Percentiles rank a stretch among this genome's conserved stretches.
Evolutionary conservation across 805 yeast genomes (phyloP).

Genomic region (Wickerhamomyces sydowiorum): DNA sequence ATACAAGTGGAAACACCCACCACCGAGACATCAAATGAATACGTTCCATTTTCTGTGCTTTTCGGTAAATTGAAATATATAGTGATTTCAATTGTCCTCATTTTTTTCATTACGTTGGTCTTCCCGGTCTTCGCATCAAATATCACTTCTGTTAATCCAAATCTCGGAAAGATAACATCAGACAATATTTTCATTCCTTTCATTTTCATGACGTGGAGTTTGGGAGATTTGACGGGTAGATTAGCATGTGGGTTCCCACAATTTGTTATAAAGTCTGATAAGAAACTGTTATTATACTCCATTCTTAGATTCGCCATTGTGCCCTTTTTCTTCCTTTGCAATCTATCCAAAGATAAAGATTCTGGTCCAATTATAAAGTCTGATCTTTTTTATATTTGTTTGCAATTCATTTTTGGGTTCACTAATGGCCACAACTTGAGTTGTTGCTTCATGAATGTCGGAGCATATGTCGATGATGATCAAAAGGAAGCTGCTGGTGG

Average conservation of each 20-base stretch:
- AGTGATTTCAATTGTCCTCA: slow-evolving; percentile 63
- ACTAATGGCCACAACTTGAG: slow-evolving; percentile 86
- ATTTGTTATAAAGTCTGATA: slow-evolving; percentile 38
- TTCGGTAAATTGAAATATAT: slow-evolving; percentile 60
- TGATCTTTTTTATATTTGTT: slow-evolving; percentile 59
- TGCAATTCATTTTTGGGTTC: slow-evolving; percentile 78
- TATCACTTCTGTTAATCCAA: slow-evolving; percentile 43
- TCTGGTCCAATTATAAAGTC: slow-evolving; percentile 34
- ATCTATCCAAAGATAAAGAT: slow-evolving; percentile 28
- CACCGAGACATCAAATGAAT: slow-evolving; percentile 18
- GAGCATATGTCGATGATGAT: slow-evolving; percentile 50
- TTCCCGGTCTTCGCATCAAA: slow-evolving; percentile 90
- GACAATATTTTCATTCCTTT: slow-evolving; percentile 59
- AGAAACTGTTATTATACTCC: slow-evolving; percentile 47
- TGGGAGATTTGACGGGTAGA: slow-evolving; percentile 83
- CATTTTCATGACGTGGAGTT: slow-evolving; percentile 80
- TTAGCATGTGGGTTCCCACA: slow-evolving; percentile 48
- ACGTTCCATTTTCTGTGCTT: slow-evolving; percentile 54
- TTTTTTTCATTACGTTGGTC: slow-evolving; percentile 67
- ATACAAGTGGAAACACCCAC: too few species aligned
- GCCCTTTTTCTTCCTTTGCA: slow-evolving; percentile 70
- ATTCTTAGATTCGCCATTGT: slow-evolving; percentile 51
- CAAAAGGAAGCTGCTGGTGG: slow-evolving; percentile 95
- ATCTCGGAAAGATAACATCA: slow-evolving; percentile 19
- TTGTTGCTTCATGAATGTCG: slow-evolving; percentile 73